A percentile compares a stretch with the other conserved stretches of the same genome.
phyloP scores from a whole-genome alignment of 257 asterid genomes.

The Ilex aquifolium region DNA sequence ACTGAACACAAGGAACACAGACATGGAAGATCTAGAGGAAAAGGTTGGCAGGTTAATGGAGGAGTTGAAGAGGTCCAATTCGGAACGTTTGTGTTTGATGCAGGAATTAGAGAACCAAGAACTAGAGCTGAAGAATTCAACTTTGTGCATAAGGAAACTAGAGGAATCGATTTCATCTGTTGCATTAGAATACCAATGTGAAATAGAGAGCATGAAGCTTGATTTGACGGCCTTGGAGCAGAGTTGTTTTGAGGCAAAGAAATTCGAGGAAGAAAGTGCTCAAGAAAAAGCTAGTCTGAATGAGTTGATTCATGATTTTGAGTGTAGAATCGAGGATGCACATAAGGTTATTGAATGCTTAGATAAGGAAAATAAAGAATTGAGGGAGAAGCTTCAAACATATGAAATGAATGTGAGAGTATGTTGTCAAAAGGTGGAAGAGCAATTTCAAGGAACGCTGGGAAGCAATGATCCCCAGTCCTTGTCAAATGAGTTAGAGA shows the following conservation, averaged over 20 bases:
- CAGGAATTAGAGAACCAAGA: conserved; percentile 57
- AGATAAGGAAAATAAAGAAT: conserved; percentile 49
- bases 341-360: conserved; percentile 34
- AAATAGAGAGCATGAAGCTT: conserved; percentile 78
- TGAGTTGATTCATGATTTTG: conserved; percentile 48
- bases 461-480: conserved; percentile 14
- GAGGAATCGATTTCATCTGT: conserved; percentile 68
- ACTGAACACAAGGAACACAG: conserved; percentile 48
- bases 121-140: conserved; percentile 33
- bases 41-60: conserved; percentile 51
- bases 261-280: conserved; percentile 45
- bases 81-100: conserved; percentile 38
- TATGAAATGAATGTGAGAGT: conserved; percentile 38
- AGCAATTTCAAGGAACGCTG: conserved; percentile 32
- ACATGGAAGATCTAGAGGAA: conserved; percentile 37
- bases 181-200: conserved; percentile 84
- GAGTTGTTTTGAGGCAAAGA: conserved; percentile 41
- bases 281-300: conserved; percentile 39
- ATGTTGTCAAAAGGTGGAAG: conserved; percentile 43
- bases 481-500: conserved; percentile 24
- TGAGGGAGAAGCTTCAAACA: conserved; percentile 33
- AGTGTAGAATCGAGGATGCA: conserved; percentile 38
- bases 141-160: conserved; percentile 39
- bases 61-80: conserved; percentile 40
- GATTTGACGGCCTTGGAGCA: conserved; percentile 60